Evolutionary conservation across 768 basidiomycete genomes (phyloP), one percentile per base, ranked within the genome.

Genomic region (Lepiota venenata): DNA sequence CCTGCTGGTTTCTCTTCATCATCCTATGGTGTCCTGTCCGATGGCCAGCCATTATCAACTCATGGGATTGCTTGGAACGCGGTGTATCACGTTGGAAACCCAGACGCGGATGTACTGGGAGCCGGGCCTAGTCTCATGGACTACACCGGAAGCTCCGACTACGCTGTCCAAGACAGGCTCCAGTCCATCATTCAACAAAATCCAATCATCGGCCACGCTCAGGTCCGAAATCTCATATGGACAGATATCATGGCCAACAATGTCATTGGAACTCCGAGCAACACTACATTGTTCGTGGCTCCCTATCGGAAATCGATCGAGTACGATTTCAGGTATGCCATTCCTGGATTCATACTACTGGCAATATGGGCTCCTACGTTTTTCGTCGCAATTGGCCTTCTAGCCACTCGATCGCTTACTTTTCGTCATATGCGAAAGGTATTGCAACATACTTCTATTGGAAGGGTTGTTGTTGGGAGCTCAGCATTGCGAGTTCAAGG

Each of bases 301-400:
- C 22, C 38, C 6, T 15, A 43, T 16, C 29, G 32, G 29, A 29
- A 29, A 9, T 35, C 50, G 7, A 43, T 51, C 16, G 27, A 43
- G n/a, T 51, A 51, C 12, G 50, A 51, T 40, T 51, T 43, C 27
- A 51, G 32, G 20, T 51, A 20, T 8, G 50, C 50, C n/a, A 36
- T 51, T 5, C 41, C 50, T 15, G 50, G 50, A 3, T 51, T 51
- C n/a, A n/a, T 51, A n/a, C 41, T 43, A 4, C 27, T 50, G 11
- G 12, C 15, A 18, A 42, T 51, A 22, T 51, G 41, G 50, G 29
- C 20, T 15, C 50, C 50, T 6, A 6, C 50, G 5, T 42, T 51
- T 35, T 2, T 43, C 14, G 16, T 16, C 14, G 50, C 50, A 14
- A 8, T 51, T 18, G 8, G 16, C 29, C 50, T 51, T 14, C n/a